phyloP scores from a whole-genome alignment of 2,329 filamentous ascomycete species.

The Metarhizium anisopliae region DNA sequence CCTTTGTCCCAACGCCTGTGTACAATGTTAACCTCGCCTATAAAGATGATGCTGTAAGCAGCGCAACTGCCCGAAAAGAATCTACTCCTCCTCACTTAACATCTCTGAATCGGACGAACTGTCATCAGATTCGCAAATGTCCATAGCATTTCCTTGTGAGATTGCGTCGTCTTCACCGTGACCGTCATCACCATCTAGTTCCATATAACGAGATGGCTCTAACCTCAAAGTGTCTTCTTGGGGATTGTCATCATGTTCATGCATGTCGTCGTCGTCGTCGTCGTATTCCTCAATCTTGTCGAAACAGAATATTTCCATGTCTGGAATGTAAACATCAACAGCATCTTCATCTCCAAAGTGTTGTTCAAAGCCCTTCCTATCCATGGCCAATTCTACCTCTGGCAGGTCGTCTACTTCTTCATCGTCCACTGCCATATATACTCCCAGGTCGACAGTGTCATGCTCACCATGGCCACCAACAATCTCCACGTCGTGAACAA shows the following conservation, averaged over 20 bases:
- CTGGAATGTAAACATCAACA: slow-evolving; percentile 20
- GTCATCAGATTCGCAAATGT: neutral
- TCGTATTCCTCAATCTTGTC: slow-evolving; percentile 1
- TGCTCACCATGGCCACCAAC: slow-evolving; percentile 4
- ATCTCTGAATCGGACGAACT: neutral
- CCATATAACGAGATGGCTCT: neutral
- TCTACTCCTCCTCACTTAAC: slow-evolving; percentile 2
- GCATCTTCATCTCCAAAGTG: slow-evolving; percentile 13
- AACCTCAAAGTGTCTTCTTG: neutral
- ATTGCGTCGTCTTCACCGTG: too few species aligned
- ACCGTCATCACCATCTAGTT: neutral
- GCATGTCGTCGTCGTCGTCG: neutral
- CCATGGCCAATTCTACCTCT: slow-evolving; percentile 20
- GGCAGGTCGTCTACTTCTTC: slow-evolving; percentile 16
- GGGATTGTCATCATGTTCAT: neutral
- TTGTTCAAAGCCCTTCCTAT: slow-evolving; percentile 16
- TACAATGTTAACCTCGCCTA: too few species aligned
- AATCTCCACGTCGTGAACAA: slow-evolving; percentile 20
- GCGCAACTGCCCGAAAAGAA: neutral
- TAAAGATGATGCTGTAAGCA: neutral
- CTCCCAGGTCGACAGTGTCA: slow-evolving; percentile 18
- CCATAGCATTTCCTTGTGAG: neutral
- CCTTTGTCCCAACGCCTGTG: too few species aligned
- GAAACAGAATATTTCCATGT: slow-evolving; percentile 7
- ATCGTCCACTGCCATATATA: slow-evolving; percentile 18